Percentiles rank a stretch among this genome's conserved stretches.
Conservation (phyloP, 1,284 basidiomycete genomes). For the Malassezia japonica region DNA sequence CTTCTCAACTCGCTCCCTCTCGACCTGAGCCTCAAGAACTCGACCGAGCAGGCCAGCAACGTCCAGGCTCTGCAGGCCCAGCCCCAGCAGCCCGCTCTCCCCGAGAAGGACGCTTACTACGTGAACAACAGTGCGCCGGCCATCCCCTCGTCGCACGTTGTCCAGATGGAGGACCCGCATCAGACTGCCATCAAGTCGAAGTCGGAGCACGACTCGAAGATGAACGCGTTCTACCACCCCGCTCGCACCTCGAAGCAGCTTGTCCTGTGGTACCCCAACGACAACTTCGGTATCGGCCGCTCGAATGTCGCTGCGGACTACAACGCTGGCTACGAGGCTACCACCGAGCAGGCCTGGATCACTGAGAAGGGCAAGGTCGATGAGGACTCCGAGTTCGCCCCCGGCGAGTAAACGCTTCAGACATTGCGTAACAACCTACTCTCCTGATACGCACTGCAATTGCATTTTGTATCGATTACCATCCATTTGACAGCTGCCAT, state of each 20-base stretch:
- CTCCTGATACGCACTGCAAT: too few species aligned
- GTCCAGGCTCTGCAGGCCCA: neutral
- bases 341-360: conserved; percentile 32
- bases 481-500: too few species aligned
- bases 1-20: neutral
- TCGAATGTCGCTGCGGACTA: conserved; percentile 32
- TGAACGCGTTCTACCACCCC: conserved; percentile 36
- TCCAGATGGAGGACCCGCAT: conserved; percentile 15
- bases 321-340: conserved; percentile 35
- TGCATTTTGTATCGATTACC: too few species aligned
- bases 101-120: conserved; percentile 24
- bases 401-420: too few species aligned
- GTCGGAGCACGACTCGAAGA: conserved; percentile 12
- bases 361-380: conserved; percentile 40
- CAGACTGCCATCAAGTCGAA: neutral
- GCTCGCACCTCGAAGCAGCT: conserved; percentile 36
- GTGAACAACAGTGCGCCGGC: conserved; percentile 16
- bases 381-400: conserved; percentile 35
- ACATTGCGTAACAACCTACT: too few species aligned
- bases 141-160: conserved; percentile 5
- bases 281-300: conserved; percentile 40
- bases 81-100: neutral
- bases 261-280: conserved; percentile 44
- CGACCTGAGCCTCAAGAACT: neutral
- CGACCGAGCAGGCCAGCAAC: neutral